These are phyloP conservation scores for Xerocomus brunneocitrinus DNA, from an alignment of 768 basidiomycete species.

Conservation along the genomic window DNA sequence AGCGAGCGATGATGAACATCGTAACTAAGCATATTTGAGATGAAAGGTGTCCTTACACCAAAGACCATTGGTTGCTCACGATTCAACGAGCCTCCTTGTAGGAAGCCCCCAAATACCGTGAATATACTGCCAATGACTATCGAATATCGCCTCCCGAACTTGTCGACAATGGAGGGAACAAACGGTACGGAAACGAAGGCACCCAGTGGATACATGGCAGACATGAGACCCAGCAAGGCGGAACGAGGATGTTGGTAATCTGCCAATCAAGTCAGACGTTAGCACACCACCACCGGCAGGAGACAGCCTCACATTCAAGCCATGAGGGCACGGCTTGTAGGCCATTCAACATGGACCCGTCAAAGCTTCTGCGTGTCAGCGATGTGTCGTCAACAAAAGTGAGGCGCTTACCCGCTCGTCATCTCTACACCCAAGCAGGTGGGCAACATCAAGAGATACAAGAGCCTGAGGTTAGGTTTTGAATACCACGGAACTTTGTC, in stretches of 20 bases:
- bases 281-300: background rate
- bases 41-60: background rate
- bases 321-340: background rate
- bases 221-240: background rate
- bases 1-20: background rate
- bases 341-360: background rate
- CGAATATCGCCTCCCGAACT: background rate
- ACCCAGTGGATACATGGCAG: background rate
- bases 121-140: background rate
- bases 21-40: background rate
- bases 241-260: background rate
- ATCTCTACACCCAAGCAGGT: background rate
- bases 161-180: background rate
- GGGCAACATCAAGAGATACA: background rate
- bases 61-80: background rate
- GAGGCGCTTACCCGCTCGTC: background rate
- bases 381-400: background rate
- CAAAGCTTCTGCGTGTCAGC: background rate
- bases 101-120: background rate
- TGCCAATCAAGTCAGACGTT: background rate
- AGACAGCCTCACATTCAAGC: background rate
- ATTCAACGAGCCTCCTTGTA: background rate
- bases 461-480: background rate
- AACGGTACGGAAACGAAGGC: background rate
- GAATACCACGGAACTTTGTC: background rate